A percentile compares a stretch with the other conserved stretches of the same genome.
These are phyloP conservation scores for Phoenix dactylifera DNA, from an alignment of 176 grass and related monocot species.

Conservation along the genomic window DNA sequence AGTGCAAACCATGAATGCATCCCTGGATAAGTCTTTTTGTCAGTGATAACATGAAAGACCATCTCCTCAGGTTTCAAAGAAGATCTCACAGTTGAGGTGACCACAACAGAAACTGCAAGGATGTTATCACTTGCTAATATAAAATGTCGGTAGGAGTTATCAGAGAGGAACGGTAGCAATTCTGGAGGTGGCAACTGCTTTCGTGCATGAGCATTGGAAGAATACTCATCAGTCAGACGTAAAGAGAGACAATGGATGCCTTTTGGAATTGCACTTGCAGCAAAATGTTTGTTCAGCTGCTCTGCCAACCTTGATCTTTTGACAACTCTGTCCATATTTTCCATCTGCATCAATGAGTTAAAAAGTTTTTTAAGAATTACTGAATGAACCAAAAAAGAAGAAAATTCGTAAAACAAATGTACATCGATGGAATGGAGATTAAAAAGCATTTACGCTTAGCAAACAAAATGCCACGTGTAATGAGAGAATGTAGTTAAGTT, in stretches of 20 bases:
- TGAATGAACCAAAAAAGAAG: too few species aligned
- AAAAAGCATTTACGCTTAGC: too few species aligned
- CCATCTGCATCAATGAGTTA: conserved; percentile 50
- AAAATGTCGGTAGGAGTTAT: conserved; percentile 82
- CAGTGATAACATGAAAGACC: conserved; percentile 89
- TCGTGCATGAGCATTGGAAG: conserved; percentile 90
- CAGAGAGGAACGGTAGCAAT: conserved; percentile 72
- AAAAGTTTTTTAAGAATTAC: background rate
- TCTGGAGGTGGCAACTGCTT: conserved; percentile 90
- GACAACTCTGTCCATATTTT: conserved; percentile 82
- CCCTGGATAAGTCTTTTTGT: conserved; percentile 91
- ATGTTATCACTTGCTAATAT: conserved; percentile 90
- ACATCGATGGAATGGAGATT: too few species aligned
- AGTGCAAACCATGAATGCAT: conserved; percentile 99
- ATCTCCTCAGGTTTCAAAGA: conserved; percentile 55
- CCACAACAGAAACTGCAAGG: conserved; percentile 87
- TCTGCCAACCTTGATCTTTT: conserved; percentile 74
- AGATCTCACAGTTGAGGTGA: conserved; percentile 60
- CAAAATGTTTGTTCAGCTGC: conserved; percentile 82
- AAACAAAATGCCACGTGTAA: too few species aligned
- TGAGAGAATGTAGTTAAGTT: too few species aligned
- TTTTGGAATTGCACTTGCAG: conserved; percentile 83
- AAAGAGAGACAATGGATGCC: conserved; percentile 88
- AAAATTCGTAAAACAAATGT: too few species aligned
- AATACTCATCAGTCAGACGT: conserved; percentile 92